Percentiles rank a stretch among this genome's conserved stretches.
phyloP scores from a whole-genome alignment of 2,329 filamentous ascomycete species.

The Hortaea werneckii region DNA sequence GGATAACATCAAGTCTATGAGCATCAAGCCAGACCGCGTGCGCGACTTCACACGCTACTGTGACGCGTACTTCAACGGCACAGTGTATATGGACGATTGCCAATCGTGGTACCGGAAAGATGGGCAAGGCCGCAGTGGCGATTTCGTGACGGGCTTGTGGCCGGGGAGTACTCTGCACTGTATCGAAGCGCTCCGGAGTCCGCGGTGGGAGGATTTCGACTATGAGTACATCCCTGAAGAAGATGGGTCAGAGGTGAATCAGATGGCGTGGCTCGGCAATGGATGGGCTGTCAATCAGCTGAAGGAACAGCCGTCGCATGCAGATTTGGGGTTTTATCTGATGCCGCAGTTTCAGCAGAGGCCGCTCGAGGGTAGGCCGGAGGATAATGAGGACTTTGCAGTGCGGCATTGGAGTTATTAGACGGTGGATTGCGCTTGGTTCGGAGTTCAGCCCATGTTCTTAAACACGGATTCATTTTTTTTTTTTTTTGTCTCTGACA shows the following conservation, averaged over 20 bases:
- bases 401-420: slow-evolving; percentile 25
- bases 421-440: too few relatives aligned
- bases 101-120: slow-evolving; percentile 57
- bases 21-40: slow-evolving; percentile 38
- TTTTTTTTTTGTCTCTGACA: too few relatives aligned
- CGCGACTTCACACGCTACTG: slow-evolving; percentile 39
- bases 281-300: slow-evolving; percentile 54
- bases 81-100: slow-evolving; percentile 50
- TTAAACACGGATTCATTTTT: too few relatives aligned
- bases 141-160: slow-evolving; percentile 57
- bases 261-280: slow-evolving; percentile 58
- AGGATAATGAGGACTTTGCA: slow-evolving; percentile 28
- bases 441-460: too few relatives aligned
- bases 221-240: slow-evolving; percentile 33
- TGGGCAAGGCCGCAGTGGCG: slow-evolving; percentile 46
- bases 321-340: slow-evolving; percentile 34
- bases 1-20: slow-evolving; percentile 32
- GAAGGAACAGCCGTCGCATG: slow-evolving; percentile 25
- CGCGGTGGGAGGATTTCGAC: slow-evolving; percentile 51
- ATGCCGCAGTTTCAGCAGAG: slow-evolving; percentile 30
- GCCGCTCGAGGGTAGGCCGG: slow-evolving; percentile 26
- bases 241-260: slow-evolving; percentile 31
- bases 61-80: slow-evolving; percentile 42
- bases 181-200: slow-evolving; percentile 46
- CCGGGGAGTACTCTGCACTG: slow-evolving; percentile 56